phyloP scores from a whole-genome alignment of 2,329 filamentous ascomycete genomes.

The Colletotrichum sp. region DNA sequence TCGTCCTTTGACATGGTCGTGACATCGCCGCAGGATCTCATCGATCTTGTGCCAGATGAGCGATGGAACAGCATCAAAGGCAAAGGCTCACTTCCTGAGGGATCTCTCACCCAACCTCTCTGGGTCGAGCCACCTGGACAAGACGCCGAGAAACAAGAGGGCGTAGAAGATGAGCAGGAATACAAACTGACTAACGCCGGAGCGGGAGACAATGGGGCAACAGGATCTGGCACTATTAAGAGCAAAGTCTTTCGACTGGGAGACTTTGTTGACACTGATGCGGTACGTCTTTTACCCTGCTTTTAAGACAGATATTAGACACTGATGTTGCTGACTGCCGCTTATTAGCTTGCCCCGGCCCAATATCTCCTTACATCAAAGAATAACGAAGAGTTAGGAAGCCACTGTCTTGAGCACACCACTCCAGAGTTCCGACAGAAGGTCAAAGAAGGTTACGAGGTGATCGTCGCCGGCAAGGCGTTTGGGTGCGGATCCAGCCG shows the following conservation, averaged over 20 bases:
- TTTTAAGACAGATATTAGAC: constrained; percentile 15
- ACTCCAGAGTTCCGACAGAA: constrained; percentile 22
- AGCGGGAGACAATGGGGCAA: neutral
- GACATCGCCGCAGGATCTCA: constrained; percentile 37
- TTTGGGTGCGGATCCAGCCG: constrained; percentile 52
- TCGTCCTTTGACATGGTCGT: constrained; percentile 50
- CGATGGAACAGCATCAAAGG: constrained; percentile 24
- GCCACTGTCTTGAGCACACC: constrained; percentile 25
- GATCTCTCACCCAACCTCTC: neutral
- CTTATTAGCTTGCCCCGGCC: constrained; percentile 41
- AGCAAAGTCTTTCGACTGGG: constrained; percentile 21
- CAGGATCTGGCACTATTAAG: neutral
- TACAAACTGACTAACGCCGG: neutral
- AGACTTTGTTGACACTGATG: constrained; percentile 25
- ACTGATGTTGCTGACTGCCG: neutral
- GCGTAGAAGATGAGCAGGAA: neutral
- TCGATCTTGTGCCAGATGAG: constrained; percentile 28
- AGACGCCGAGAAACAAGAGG: neutral
- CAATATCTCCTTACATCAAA: constrained; percentile 35
- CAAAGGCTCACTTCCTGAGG: constrained; percentile 20
- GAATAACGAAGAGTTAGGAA: constrained; percentile 25
- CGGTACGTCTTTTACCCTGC: constrained; percentile 19
- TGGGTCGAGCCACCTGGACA: constrained; percentile 3
- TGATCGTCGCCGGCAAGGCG: constrained; percentile 49
- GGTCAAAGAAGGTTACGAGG: constrained; percentile 26